Conservation (phyloP, 257 asterid species). For the Nicotiana sylvestris region DNA sequence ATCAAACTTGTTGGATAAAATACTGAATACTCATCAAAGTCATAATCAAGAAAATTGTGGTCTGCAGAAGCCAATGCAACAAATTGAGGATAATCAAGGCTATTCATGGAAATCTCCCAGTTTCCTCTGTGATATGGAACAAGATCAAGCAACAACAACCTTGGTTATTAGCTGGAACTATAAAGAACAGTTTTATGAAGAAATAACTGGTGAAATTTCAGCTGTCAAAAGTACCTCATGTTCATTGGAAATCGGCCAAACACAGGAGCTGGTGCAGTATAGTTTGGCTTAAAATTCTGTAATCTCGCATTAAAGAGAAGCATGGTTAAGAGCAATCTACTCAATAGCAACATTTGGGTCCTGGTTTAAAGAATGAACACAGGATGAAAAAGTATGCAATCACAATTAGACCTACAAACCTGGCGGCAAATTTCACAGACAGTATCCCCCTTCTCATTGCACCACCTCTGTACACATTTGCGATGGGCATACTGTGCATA, state of each 20-base stretch:
- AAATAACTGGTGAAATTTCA: not conserved
- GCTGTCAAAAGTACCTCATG: constrained; percentile 48
- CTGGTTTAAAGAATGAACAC: not conserved
- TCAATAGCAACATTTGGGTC: not conserved
- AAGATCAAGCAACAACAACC: not conserved
- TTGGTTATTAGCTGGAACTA: not conserved
- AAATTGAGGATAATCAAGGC: constrained; percentile 38
- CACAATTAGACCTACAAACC: constrained; percentile 29
- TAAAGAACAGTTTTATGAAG: not conserved
- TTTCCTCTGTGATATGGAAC: constrained; percentile 41
- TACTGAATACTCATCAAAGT: constrained; percentile 33
- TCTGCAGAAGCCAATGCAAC: constrained; percentile 38
- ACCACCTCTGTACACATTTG: constrained; percentile 78
- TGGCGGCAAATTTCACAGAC: constrained; percentile 80
- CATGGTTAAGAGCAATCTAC: not conserved
- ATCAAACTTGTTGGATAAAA: constrained; percentile 51
- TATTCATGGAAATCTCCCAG: constrained; percentile 72
- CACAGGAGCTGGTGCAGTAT: constrained; percentile 67
- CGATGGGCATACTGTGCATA: constrained; percentile 71
- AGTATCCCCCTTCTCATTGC: constrained; percentile 87
- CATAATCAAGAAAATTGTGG: constrained; percentile 33
- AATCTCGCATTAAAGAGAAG: constrained; percentile 17
- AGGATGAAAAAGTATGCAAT: not conserved
- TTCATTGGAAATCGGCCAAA: constrained; percentile 55
- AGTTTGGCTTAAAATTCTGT: constrained; percentile 78